These are phyloP conservation scores for rapeseed (Brassica napus) DNA, from an alignment of 345 rosid species.

Conservation along the genomic window DNA sequence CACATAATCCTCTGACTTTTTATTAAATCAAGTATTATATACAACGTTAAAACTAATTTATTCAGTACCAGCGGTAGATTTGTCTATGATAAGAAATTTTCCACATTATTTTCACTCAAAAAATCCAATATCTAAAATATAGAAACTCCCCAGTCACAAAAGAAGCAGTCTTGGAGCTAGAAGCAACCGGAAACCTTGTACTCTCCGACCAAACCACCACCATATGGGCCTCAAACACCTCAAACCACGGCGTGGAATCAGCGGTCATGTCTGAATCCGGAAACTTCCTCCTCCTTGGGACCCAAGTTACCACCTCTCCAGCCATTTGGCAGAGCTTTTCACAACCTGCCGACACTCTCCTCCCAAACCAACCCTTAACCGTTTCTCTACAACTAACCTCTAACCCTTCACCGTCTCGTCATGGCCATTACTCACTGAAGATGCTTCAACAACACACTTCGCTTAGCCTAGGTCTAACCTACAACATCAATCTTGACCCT, in stretches of 20 bases:
- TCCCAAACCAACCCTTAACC: slow-evolving; percentile 79
- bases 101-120: slow-evolving; percentile 32
- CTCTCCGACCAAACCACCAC: slow-evolving; percentile 52
- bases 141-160: slow-evolving; percentile 80
- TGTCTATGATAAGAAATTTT: neutral
- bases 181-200: slow-evolving; percentile 68
- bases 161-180: slow-evolving; percentile 71
- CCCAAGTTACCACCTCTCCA: slow-evolving; percentile 34
- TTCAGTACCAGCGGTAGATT: neutral
- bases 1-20: neutral
- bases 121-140: slow-evolving; percentile 52
- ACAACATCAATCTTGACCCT: slow-evolving; percentile 45
- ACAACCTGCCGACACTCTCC: slow-evolving; percentile 82
- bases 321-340: slow-evolving; percentile 76
- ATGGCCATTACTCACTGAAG: slow-evolving; percentile 72
- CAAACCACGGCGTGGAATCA: slow-evolving; percentile 48
- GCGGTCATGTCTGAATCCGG: slow-evolving; percentile 82
- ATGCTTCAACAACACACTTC: slow-evolving; percentile 90
- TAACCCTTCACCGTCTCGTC: slow-evolving; percentile 44
- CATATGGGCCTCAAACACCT: slow-evolving; percentile 79
- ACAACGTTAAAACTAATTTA: neutral
- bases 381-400: slow-evolving; percentile 72
- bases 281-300: slow-evolving; percentile 61
- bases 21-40: neutral
- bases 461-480: slow-evolving; percentile 77